Evolutionary conservation across 495 filamentous ascomycete species (phyloP).

Genomic region (Cudoniella acicularis): DNA sequence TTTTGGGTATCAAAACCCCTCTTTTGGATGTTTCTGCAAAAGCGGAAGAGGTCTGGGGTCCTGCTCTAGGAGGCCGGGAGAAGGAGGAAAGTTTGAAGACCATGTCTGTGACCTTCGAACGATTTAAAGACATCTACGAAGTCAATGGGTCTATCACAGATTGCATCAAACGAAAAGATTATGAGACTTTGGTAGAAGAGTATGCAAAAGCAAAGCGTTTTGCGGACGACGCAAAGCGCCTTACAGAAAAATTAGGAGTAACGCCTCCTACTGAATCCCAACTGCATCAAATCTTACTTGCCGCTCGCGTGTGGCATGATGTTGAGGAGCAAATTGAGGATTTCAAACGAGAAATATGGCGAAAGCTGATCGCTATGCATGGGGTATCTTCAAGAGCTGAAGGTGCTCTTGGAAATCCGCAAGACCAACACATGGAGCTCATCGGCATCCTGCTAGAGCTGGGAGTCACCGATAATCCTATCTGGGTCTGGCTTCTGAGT

Average conservation of each 20-base stretch:
- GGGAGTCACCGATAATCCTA: slow-evolving; percentile 91
- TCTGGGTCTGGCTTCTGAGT: slow-evolving; percentile 90
- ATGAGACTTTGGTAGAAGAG: slow-evolving; percentile 81
- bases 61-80: slow-evolving; percentile 86
- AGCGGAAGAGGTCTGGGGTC: slow-evolving; percentile 95
- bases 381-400: slow-evolving; percentile 39
- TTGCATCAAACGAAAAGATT: slow-evolving; percentile 83
- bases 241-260: slow-evolving; percentile 47
- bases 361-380: slow-evolving; percentile 60
- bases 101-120: slow-evolving; percentile 68
- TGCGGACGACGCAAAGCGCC: slow-evolving; percentile 65
- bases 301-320: slow-evolving; percentile 92
- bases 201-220: slow-evolving; percentile 74
- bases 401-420: slow-evolving; percentile 39
- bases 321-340: slow-evolving; percentile 76
- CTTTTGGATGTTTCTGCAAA: slow-evolving; percentile 86
- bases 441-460: slow-evolving; percentile 85
- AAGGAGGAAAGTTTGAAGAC: slow-evolving; percentile 81
- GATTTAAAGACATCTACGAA: slow-evolving; percentile 75
- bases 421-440: slow-evolving; percentile 84
- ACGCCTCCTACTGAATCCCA: slow-evolving; percentile 64
- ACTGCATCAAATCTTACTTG: slow-evolving; percentile 78
- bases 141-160: slow-evolving; percentile 73
- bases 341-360: slow-evolving; percentile 89
- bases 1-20: slow-evolving; percentile 82